phyloP scores from a whole-genome alignment of 2,329 filamentous ascomycete species.

The Zymoseptoria passerinii region DNA sequence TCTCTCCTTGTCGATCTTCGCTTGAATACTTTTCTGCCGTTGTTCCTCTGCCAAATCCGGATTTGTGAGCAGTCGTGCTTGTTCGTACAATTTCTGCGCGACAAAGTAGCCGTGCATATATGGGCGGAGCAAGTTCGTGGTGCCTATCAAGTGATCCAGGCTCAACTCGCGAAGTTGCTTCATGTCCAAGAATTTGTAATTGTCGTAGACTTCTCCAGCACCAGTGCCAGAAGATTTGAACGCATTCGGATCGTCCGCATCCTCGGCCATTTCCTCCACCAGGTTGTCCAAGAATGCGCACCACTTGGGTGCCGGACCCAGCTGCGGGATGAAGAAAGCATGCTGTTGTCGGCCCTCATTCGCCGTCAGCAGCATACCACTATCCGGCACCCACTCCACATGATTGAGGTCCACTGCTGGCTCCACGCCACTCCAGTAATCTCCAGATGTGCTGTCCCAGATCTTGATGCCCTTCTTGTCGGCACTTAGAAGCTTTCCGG shows the following conservation, averaged over 20 bases:
- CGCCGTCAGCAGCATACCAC: slow-evolving; percentile 90
- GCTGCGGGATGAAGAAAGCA: slow-evolving; percentile 86
- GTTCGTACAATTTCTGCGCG: slow-evolving; percentile 87
- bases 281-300: slow-evolving; percentile 95
- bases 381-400: slow-evolving; percentile 85
- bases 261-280: slow-evolving; percentile 96
- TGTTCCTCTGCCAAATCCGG: slow-evolving; percentile 92
- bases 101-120: slow-evolving; percentile 99
- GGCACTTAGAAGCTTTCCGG: slow-evolving; percentile 46
- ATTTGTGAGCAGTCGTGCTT: slow-evolving; percentile 85
- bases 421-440: slow-evolving; percentile 91
- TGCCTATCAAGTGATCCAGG: slow-evolving; percentile 80
- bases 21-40: slow-evolving; percentile 78
- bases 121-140: slow-evolving; percentile 78
- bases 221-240: slow-evolving; percentile 37
- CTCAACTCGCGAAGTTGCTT: slow-evolving; percentile 79
- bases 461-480: slow-evolving; percentile 97
- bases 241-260: slow-evolving; percentile 53
- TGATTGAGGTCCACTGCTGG: slow-evolving; percentile 91
- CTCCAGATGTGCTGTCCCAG: slow-evolving; percentile 76
- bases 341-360: slow-evolving; percentile 96
- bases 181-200: slow-evolving; percentile 94
- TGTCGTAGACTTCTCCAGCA: slow-evolving; percentile 79
- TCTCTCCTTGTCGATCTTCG: slow-evolving; percentile 96
- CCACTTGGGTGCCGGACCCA: slow-evolving; percentile 90